These are phyloP conservation scores for Metschnikowia lachancei DNA, from an alignment of 805 yeast genomes.

Conservation along the genomic window DNA sequence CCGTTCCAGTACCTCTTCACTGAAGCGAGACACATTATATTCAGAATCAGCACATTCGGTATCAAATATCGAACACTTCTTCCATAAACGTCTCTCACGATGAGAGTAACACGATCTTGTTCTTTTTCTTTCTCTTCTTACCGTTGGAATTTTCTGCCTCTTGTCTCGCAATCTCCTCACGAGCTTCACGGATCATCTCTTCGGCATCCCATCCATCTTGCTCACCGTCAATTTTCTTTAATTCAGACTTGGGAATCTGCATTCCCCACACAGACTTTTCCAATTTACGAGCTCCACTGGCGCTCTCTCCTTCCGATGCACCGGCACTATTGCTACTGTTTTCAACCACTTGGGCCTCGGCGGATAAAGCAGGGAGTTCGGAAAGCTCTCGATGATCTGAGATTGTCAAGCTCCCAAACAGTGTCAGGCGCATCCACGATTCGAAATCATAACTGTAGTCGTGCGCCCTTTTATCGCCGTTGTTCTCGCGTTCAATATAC, in stretches of 20 bases:
- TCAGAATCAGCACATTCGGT: too few species aligned
- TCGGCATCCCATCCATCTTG: slow-evolving; percentile 49
- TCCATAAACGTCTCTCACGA: slow-evolving; percentile 7
- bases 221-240: slow-evolving; percentile 28
- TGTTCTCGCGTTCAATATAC: slow-evolving; percentile 60
- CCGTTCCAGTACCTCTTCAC: too few species aligned
- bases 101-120: slow-evolving; percentile 40
- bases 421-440: slow-evolving; percentile 19
- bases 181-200: slow-evolving; percentile 52
- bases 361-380: slow-evolving; percentile 30
- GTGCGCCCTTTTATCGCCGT: slow-evolving; percentile 21
- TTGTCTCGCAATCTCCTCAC: slow-evolving; percentile 41
- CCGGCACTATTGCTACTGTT: slow-evolving; percentile 8
- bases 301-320: slow-evolving; percentile 8
- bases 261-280: slow-evolving; percentile 75
- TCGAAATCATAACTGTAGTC: slow-evolving; percentile 18
- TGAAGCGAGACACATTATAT: too few species aligned
- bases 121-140: slow-evolving; percentile 41
- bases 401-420: slow-evolving; percentile 35
- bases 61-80: too few species aligned
- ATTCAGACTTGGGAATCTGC: slow-evolving; percentile 43
- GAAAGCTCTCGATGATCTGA: slow-evolving; percentile 39
- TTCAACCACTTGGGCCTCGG: slow-evolving; percentile 5
- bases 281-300: neutral
- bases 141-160: slow-evolving; percentile 22